A percentile compares a stretch with the other conserved stretches of the same genome.
These are phyloP conservation scores for Pleoardoris graminearum DNA, from an alignment of 2,329 filamentous ascomycete genomes.

Conservation along the genomic window DNA sequence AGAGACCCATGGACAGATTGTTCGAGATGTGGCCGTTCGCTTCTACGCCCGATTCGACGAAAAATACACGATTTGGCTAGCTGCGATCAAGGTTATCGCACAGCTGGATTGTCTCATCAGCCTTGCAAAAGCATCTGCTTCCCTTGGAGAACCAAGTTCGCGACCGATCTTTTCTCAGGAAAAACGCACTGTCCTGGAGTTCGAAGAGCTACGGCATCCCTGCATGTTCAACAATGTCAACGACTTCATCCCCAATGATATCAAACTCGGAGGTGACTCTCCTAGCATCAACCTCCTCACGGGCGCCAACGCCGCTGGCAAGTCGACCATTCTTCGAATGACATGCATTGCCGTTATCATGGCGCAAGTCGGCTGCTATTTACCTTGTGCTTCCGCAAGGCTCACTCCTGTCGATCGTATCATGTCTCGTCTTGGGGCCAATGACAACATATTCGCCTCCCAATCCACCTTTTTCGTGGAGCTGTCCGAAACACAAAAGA, in stretches of 20 bases:
- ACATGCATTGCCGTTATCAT: conserved; percentile 96
- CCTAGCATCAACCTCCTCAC: conserved; percentile 90
- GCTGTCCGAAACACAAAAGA: conserved; percentile 96
- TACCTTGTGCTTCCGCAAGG: conserved; percentile 79
- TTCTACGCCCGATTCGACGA: conserved; percentile 89
- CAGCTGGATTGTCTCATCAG: conserved; percentile 95
- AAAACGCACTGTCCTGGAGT: conserved; percentile 85
- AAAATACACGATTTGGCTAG: conserved; percentile 82
- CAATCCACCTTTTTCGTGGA: conserved; percentile 99
- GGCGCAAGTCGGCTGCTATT: conserved; percentile 92
- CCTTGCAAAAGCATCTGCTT: conserved; percentile 82
- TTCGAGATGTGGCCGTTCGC: conserved; percentile 79
- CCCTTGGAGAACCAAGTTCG: conserved; percentile 84
- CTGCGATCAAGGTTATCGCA: conserved; percentile 84
- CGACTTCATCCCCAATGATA: conserved; percentile 96
- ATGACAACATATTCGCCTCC: conserved; percentile 98
- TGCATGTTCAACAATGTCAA: conserved; percentile 88
- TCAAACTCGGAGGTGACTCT: conserved; percentile 77
- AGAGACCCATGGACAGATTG: conserved; percentile 88
- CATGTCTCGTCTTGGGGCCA: conserved; percentile 96
- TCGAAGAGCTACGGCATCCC: conserved; percentile 88
- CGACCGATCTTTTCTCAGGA: conserved; percentile 85
- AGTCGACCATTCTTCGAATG: conserved; percentile 96
- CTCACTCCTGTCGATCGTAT: conserved; percentile 94
- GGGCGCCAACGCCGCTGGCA: conserved; percentile 94